Evolutionary conservation across 2,329 filamentous ascomycete genomes (phyloP).

Genomic region (Fusarium agapanthi): DNA sequence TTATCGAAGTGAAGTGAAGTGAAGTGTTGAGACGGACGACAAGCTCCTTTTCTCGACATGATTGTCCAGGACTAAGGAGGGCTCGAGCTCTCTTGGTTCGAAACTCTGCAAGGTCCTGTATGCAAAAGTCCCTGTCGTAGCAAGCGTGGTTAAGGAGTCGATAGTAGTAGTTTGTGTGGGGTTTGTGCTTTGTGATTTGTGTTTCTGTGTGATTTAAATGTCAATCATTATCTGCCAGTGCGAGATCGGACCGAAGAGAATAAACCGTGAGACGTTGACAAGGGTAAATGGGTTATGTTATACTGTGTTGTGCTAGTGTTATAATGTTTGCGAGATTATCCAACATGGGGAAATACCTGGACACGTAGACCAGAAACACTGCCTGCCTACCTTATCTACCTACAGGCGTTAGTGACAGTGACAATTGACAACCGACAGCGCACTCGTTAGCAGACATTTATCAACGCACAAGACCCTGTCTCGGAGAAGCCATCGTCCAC

Average conservation of each 20-base stretch:
- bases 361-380: no score
- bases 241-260: conserved; percentile 32
- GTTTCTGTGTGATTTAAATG: conserved; percentile 20
- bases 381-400: no score
- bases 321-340: conserved; percentile 7
- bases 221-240: conserved; percentile 20
- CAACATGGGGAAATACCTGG: not conserved
- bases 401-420: not conserved
- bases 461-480: conserved; percentile 7
- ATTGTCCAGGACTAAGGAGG: not conserved
- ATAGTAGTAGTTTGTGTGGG: conserved; percentile 13
- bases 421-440: not conserved
- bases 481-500: conserved; percentile 9
- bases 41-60: not conserved
- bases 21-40: not conserved
- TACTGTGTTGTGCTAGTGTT: not conserved
- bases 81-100: not conserved
- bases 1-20: not conserved
- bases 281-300: conserved; percentile 7
- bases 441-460: not conserved
- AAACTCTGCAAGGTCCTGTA: conserved; percentile 7
- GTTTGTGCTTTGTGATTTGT: conserved; percentile 7
- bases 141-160: not conserved
- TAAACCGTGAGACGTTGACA: conserved; percentile 7
- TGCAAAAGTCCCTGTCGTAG: not conserved